A percentile compares a stretch with the other conserved stretches of the same genome.
These are phyloP conservation scores for Arctium minus DNA, from an alignment of 129 eudicot species.

Conservation along the genomic window DNA sequence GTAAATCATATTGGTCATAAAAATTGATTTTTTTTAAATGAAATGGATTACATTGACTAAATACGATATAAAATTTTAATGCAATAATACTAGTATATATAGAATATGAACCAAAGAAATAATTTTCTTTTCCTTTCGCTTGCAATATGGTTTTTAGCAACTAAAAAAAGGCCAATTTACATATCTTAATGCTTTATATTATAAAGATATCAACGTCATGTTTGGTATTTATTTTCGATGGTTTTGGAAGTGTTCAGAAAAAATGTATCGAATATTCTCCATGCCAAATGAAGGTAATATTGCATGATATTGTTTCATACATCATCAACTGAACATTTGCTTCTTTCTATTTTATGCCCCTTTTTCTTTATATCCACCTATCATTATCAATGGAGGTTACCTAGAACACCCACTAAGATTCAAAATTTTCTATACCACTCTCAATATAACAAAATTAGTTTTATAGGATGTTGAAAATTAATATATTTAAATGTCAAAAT, in stretches of 20 bases:
- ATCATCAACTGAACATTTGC: not conserved
- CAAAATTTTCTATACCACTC: not conserved
- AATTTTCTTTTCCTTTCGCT: no score
- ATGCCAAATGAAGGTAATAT: not conserved
- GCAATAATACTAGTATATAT: not conserved
- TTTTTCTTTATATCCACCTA: not conserved
- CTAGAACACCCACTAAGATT: not conserved
- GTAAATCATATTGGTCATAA: not conserved
- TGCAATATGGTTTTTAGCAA: not conserved
- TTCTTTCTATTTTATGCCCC: not conserved
- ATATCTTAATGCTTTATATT: not conserved
- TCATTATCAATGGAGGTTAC: no score
- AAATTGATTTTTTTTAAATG: not conserved
- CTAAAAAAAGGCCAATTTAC: not conserved
- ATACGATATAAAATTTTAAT: no score
- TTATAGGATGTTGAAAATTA: no score
- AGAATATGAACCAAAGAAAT: no score
- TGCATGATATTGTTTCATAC: not conserved
- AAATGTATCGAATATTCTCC: not conserved
- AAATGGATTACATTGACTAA: not conserved
- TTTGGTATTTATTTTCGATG: not conserved
- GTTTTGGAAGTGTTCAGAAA: not conserved
- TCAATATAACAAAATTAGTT: not conserved
- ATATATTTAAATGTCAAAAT: no score
- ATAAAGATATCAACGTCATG: not conserved